A percentile compares a stretch with the other conserved stretches of the same genome.
Evolutionary conservation across 495 filamentous ascomycete species (phyloP).

Genomic region (Lasiosphaeris hirsuta): DNA sequence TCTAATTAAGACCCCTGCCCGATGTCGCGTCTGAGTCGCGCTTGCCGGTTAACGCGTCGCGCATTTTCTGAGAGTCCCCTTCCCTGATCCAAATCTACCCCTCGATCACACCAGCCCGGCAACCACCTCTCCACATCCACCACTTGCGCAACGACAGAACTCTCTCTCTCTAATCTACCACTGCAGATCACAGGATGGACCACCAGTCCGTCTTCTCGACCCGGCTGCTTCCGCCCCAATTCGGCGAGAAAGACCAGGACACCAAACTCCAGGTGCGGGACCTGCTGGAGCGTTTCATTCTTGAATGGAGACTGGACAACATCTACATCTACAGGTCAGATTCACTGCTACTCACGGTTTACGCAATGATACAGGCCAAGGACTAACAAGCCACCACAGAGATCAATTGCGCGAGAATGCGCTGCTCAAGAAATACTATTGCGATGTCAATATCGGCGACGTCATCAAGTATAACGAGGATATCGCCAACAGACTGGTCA

Average conservation of each 20-base stretch:
- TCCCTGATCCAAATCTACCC: constrained; percentile 11
- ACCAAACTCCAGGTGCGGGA: constrained; percentile 55
- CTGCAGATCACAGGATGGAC: constrained; percentile 60
- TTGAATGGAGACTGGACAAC: constrained; percentile 94
- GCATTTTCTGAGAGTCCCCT: constrained; percentile 15
- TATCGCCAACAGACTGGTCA: constrained; percentile 84
- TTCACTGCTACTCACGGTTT: not conserved
- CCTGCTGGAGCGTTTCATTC: constrained; percentile 76
- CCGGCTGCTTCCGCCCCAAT: constrained; percentile 41
- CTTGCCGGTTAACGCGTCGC: constrained; percentile 24
- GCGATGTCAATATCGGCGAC: constrained; percentile 95
- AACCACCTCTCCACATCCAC: constrained; percentile 3
- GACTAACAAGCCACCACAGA: constrained; percentile 46
- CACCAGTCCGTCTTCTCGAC: constrained; percentile 80
- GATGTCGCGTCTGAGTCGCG: constrained; percentile 23
- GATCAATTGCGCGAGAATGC: constrained; percentile 97
- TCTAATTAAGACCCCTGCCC: constrained; percentile 30
- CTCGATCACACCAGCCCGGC: constrained; percentile 13
- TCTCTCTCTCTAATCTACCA: not conserved
- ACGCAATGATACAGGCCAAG: not conserved
- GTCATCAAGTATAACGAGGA: constrained; percentile 97
- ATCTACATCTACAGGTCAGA: constrained; percentile 83
- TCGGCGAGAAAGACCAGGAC: constrained; percentile 49
- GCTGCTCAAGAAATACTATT: constrained; percentile 90
- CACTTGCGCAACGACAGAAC: not conserved